Evolutionary conservation across 768 basidiomycete genomes (phyloP).

Genomic region (Xerocomellus chrysenteron): DNA sequence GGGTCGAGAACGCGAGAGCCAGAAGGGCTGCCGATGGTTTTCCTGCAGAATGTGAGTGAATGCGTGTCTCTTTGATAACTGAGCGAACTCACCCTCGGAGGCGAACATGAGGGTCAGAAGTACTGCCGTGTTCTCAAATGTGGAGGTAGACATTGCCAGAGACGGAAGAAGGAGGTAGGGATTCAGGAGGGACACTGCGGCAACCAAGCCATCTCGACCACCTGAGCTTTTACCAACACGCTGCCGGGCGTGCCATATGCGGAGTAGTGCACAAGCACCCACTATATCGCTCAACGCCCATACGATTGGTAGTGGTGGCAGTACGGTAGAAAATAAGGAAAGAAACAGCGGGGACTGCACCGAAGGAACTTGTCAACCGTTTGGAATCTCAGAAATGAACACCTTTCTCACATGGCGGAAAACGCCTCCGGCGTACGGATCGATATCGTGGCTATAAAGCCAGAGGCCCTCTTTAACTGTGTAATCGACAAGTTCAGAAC

Average conservation of each 20-base stretch:
- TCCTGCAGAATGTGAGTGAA: conserved; percentile 40
- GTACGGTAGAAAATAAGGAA: conserved; percentile 67
- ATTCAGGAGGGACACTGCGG: conserved; percentile 75
- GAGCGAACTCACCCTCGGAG: conserved; percentile 49
- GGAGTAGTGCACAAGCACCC: conserved; percentile 66
- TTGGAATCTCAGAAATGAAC: neutral
- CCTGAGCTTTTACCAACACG: conserved; percentile 39
- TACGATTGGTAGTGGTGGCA: conserved; percentile 58
- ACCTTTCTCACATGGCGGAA: conserved; percentile 73
- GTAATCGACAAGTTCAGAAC: conserved; percentile 4
- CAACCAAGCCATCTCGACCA: conserved; percentile 59
- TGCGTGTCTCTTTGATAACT: neutral
- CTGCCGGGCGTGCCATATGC: conserved; percentile 67
- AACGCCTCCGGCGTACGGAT: conserved; percentile 85
- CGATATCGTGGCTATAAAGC: conserved; percentile 70
- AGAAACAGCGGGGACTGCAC: conserved; percentile 78
- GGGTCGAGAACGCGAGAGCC: conserved; percentile 66
- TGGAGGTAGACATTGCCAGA: conserved; percentile 78
- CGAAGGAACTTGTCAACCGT: neutral
- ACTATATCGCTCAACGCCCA: conserved; percentile 72
- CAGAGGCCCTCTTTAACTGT: conserved; percentile 90
- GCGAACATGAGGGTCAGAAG: conserved; percentile 71
- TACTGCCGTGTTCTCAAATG: conserved; percentile 74
- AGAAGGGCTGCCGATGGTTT: conserved; percentile 57
- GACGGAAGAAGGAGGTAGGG: conserved; percentile 84